phyloP scores from a whole-genome alignment of 257 asterid genomes.

The Rubia yunnanensis region DNA sequence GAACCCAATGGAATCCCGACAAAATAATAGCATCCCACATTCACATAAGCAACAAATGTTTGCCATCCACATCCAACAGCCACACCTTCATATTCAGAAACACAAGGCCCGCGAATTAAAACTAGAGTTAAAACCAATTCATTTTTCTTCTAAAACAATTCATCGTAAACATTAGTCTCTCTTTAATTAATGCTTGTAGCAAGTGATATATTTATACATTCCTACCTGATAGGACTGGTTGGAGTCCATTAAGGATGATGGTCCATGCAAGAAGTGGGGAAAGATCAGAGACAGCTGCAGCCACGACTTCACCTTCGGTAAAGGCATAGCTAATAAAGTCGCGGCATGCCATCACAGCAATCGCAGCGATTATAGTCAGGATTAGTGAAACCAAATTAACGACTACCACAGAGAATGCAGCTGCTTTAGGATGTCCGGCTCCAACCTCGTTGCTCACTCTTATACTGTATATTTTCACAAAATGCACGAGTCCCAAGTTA shows the following conservation, averaged over 20 bases:
- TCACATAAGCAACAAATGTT: constrained; percentile 32
- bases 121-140: not conserved
- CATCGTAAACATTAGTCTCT: not conserved
- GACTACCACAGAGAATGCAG: constrained; percentile 6
- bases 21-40: constrained; percentile 31
- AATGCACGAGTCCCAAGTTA: not conserved
- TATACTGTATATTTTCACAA: not conserved
- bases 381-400: constrained; percentile 1
- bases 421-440: constrained; percentile 8
- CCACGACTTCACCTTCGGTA: constrained; percentile 10
- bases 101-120: too few relatives aligned
- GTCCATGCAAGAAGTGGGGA: constrained; percentile 5
- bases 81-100: constrained; percentile 23
- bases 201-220: not conserved
- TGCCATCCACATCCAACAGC: constrained; percentile 48
- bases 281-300: constrained; percentile 8
- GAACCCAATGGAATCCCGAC: constrained; percentile 34
- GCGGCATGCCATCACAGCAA: not conserved
- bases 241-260: constrained; percentile 5
- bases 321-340: constrained; percentile 3
- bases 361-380: not conserved
- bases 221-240: constrained; percentile 6
- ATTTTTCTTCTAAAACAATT: not conserved
- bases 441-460: constrained; percentile 7
- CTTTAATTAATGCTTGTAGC: not conserved